Evolutionary conservation across 331 rosid genomes (phyloP).

Genomic region (Saraca asoca): DNA sequence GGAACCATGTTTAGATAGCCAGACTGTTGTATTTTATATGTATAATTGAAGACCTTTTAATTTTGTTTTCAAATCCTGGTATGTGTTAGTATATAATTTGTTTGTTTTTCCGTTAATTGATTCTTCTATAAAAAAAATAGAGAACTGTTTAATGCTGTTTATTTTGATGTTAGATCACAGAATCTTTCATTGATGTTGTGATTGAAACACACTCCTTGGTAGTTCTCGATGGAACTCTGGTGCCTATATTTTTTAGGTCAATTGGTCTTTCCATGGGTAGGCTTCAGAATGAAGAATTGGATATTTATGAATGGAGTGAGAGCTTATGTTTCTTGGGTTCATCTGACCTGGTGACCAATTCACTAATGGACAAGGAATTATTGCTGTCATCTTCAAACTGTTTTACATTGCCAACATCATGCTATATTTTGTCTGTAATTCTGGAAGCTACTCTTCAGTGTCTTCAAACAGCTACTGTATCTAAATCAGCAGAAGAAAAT

Average conservation of each 20-base stretch:
- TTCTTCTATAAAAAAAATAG: no score
- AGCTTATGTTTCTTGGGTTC: constrained; percentile 30
- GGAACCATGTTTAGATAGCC: constrained; percentile 6
- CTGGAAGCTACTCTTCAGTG: constrained; percentile 61
- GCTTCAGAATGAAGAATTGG: constrained; percentile 46
- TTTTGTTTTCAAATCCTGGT: no score
- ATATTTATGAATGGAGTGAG: constrained; percentile 43
- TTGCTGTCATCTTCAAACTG: constrained; percentile 22
- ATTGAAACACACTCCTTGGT: constrained; percentile 54
- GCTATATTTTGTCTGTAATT: constrained; percentile 56
- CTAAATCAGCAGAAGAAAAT: constrained; percentile 32
- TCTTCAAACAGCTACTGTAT: constrained; percentile 29
- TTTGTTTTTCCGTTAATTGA: neutral
- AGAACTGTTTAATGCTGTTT: neutral
- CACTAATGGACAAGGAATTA: constrained; percentile 27
- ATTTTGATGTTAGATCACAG: constrained; percentile 56
- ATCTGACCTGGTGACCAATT: constrained; percentile 26
- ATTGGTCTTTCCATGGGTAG: constrained; percentile 58
- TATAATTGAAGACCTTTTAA: neutral
- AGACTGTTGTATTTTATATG: constrained; percentile 21
- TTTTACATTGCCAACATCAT: constrained; percentile 41
- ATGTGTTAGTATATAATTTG: constrained; percentile 6
- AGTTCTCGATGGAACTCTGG: constrained; percentile 59
- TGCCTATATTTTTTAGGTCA: constrained; percentile 62
- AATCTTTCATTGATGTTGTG: constrained; percentile 59